Conservation (phyloP, 2,329 filamentous ascomycete species). For the Teratosphaeria gauchensis region DNA sequence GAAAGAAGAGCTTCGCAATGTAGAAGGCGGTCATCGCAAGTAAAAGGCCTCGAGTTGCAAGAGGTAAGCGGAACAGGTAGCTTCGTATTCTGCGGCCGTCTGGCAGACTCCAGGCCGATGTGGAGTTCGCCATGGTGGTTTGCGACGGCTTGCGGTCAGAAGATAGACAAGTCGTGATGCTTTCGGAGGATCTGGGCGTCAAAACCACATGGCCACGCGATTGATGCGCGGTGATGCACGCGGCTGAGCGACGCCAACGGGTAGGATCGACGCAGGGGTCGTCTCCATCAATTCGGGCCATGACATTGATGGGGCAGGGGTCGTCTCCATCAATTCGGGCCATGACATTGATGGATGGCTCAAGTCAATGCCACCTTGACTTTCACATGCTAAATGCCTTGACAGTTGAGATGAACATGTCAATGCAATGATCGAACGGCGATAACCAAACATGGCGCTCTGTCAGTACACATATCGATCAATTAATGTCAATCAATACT, state of each 20-base stretch:
- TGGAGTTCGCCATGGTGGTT: constrained; percentile 35
- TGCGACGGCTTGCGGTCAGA: background rate
- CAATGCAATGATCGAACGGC: background rate
- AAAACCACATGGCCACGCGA: background rate
- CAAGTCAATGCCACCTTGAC: background rate
- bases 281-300: background rate
- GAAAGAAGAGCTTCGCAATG: constrained; percentile 56
- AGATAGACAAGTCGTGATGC: background rate
- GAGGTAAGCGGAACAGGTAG: constrained; percentile 73
- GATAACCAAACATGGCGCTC: constrained; percentile 16
- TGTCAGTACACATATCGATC: constrained; percentile 9
- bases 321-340: background rate
- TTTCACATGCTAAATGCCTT: background rate
- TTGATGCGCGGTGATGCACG: background rate
- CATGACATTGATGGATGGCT: background rate
- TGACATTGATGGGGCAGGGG: background rate
- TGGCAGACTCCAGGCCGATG: constrained; percentile 42
- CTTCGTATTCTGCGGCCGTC: constrained; percentile 66
- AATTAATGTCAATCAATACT: constrained; percentile 5
- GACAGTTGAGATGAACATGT: background rate
- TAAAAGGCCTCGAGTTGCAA: constrained; percentile 69
- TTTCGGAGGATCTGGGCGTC: background rate
- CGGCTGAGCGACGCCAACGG: background rate
- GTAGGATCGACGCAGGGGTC: background rate
- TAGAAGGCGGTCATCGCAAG: constrained; percentile 59